Conservation (phyloP, 2,329 filamentous ascomycete genomes). For the Rutstroemia sp. region DNA sequence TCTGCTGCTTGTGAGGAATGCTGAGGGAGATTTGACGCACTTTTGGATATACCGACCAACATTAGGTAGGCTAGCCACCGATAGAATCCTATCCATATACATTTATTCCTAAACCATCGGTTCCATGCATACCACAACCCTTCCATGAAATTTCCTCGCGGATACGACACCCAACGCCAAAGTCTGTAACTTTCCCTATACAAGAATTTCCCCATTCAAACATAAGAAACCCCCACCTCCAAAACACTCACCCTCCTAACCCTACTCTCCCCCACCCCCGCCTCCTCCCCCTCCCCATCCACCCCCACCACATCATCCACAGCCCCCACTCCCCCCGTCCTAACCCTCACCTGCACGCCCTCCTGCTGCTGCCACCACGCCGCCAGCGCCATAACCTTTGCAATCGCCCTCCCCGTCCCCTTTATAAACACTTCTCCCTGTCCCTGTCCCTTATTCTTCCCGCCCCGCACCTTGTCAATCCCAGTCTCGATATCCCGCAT, state of each 20-base stretch:
- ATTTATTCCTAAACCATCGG: too few relatives aligned
- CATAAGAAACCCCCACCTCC: conserved; percentile 22
- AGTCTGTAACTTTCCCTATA: too few relatives aligned
- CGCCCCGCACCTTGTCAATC: conserved; percentile 9
- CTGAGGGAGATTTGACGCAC: too few relatives aligned
- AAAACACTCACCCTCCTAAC: conserved; percentile 26
- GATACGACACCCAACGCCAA: too few relatives aligned
- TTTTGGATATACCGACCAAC: too few relatives aligned
- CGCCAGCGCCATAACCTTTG: conserved; percentile 24
- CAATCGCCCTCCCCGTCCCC: conserved; percentile 28
- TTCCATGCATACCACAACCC: too few relatives aligned
- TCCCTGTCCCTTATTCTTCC: conserved; percentile 12
- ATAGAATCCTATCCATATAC: too few relatives aligned
- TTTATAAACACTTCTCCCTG: conserved; percentile 26
- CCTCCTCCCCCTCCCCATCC: conserved; percentile 12
- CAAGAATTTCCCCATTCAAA: not conserved
- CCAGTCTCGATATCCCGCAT: conserved; percentile 16
- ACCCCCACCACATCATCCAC: conserved; percentile 28
- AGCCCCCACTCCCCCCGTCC: conserved; percentile 28
- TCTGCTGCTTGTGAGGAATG: too few relatives aligned
- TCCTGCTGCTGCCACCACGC: conserved; percentile 23
- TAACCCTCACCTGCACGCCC: conserved; percentile 22
- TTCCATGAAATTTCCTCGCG: too few relatives aligned
- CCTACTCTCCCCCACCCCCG: conserved; percentile 18
- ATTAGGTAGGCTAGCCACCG: too few relatives aligned